Evolutionary conservation across 139 green algal species (phyloP), one percentile per base, ranked within the genome.

Genomic region (Micractinium conductrix): DNA sequence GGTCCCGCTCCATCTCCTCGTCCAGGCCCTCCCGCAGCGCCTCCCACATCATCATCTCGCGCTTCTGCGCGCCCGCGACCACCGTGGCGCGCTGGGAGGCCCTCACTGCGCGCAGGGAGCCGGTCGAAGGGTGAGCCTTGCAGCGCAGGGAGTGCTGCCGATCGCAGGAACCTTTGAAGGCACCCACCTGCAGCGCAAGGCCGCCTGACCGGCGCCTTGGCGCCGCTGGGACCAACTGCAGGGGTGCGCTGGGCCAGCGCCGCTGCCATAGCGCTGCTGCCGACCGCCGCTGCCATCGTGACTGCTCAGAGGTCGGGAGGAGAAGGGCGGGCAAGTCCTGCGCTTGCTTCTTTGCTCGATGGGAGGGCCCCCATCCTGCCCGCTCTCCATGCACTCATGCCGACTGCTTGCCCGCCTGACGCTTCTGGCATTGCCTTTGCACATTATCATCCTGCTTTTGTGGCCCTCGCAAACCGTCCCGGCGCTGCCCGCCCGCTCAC

Each of bases 1-100:
- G 95, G 86, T 99, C 96, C 10, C 90, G 70, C 91, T 98, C 95
- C 96, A 99, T 99, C 89, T 99, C 96, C 89, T 99, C 96, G 76
- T 99, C 96, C 26, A 93, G 85, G 3, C 91, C 95, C 87, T 98
- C 92, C 2, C 96, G 87, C 69, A 99, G 91, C 14, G 96, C 92
- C 85, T 99, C 95, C 96, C 96, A 99, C 94, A 98, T 97, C 86
- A 96, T 90, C 80, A 95, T 90, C 58, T 95, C 88, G 60, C 95
- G 94, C 87, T 96, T 94, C 71, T 80, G 71, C 65, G 75, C 37
- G 45, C 80, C 81, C 33, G 30, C 45, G n/a, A 81, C 74, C 43
- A 53, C 48, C 45, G 74, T 26, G 30, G 4, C 24, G 37, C 58
- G 63, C 42, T 80, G 84, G 6, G 26, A n/a, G 3, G 62, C 78